Evolutionary conservation across 2,329 filamentous ascomycete species (phyloP).

Genomic region (Alternaria incomplexa): DNA sequence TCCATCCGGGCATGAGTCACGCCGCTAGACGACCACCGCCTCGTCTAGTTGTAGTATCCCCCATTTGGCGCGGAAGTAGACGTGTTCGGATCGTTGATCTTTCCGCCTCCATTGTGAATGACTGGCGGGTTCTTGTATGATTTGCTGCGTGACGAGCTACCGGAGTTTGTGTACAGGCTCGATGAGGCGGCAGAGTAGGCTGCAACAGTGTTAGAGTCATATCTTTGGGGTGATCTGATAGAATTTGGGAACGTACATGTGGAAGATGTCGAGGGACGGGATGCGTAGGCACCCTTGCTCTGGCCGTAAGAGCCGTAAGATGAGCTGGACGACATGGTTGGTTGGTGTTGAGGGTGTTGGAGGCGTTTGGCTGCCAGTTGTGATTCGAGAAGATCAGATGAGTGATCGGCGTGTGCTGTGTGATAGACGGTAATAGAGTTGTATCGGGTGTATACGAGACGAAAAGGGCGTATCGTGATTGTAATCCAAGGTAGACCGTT

Average conservation of each 20-base stretch:
- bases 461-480: constrained; percentile 1
- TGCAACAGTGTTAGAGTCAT: constrained; percentile 14
- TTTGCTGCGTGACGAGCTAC: constrained; percentile 27
- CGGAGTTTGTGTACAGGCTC: constrained; percentile 33
- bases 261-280: constrained; percentile 34
- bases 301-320: constrained; percentile 34
- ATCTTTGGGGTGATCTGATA: background rate
- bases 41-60: constrained; percentile 37
- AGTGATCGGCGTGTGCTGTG: background rate
- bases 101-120: constrained; percentile 40
- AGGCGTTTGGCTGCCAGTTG: constrained; percentile 9
- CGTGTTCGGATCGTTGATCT: constrained; percentile 36
- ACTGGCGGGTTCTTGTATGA: constrained; percentile 39
- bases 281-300: constrained; percentile 29
- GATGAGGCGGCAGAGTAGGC: constrained; percentile 27
- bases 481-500: constrained; percentile 4
- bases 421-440: constrained; percentile 14
- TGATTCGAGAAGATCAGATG: constrained; percentile 18
- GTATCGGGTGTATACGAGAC: constrained; percentile 16
- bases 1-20: background rate
- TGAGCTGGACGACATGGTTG: constrained; percentile 34
- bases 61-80: constrained; percentile 36
- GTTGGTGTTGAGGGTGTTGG: constrained; percentile 19
- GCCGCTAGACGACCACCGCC: background rate
- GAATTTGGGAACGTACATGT: constrained; percentile 25